phyloP scores from a whole-genome alignment of 257 asterid genomes.

The Datura wrightii region DNA sequence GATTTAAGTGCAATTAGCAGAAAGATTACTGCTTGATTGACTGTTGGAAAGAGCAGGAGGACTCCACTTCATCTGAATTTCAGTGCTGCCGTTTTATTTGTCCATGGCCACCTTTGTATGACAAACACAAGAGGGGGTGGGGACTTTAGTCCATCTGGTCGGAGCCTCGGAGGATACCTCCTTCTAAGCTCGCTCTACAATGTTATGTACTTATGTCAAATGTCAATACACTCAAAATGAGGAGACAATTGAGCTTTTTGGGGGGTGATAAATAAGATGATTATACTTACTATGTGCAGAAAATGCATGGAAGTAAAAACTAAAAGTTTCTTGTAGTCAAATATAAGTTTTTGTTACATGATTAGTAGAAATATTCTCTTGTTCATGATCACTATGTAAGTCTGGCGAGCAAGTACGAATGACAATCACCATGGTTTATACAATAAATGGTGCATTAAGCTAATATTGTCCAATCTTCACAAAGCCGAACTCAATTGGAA shows the following conservation, averaged over 20 bases:
- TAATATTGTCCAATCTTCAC: not conserved
- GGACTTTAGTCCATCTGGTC: not conserved
- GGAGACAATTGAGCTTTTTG: not conserved
- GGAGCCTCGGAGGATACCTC: not conserved
- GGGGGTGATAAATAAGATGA: not conserved
- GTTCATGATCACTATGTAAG: not conserved
- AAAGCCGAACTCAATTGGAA: slow-evolving; percentile 11
- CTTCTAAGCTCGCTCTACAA: not conserved
- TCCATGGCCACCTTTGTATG: not conserved
- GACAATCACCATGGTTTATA: not conserved
- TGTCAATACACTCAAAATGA: not conserved
- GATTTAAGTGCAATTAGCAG: not conserved
- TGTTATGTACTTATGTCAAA: not conserved
- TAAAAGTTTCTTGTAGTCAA: not conserved
- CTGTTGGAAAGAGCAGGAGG: not conserved
- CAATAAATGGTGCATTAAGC: not conserved
- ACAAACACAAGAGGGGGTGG: too few relatives aligned
- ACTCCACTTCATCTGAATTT: not conserved
- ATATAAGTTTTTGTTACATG: not conserved
- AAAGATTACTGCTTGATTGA: not conserved
- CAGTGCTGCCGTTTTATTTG: not conserved
- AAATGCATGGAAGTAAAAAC: not conserved
- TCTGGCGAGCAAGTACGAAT: not conserved
- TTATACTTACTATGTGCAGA: not conserved
- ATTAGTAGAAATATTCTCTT: not conserved